phyloP scores from a whole-genome alignment of 2,329 filamentous ascomycete species.

The Phaeosphaeriaceae sp. region DNA sequence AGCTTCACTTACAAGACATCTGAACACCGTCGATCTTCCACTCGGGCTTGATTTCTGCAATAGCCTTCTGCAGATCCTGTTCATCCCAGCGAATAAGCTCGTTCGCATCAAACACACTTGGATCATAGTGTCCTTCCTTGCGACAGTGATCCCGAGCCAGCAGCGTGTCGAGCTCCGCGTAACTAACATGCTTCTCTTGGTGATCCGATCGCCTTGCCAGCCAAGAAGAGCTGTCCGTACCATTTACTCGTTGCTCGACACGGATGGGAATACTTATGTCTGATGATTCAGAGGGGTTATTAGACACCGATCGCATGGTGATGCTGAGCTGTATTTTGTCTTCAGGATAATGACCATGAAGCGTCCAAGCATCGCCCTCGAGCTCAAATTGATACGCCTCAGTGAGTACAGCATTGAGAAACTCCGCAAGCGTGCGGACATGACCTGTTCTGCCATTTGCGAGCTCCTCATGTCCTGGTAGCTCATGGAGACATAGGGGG shows the following conservation, averaged over 20 bases:
- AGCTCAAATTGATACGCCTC: constrained; percentile 27
- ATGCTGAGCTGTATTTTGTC: constrained; percentile 6
- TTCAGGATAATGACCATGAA: constrained; percentile 20
- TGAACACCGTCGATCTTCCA: constrained; percentile 41
- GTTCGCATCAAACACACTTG: constrained; percentile 60
- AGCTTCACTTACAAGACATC: constrained; percentile 44
- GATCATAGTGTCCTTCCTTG: constrained; percentile 67
- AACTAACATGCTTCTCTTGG: constrained; percentile 55
- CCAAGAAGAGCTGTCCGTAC: constrained; percentile 64
- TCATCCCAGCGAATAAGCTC: constrained; percentile 54
- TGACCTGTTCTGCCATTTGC: neutral
- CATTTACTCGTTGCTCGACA: constrained; percentile 27
- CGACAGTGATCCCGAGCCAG: constrained; percentile 67
- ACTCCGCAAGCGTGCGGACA: constrained; percentile 15
- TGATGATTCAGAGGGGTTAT: neutral
- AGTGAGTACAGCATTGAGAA: constrained; percentile 24
- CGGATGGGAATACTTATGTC: neutral
- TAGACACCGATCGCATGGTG: constrained; percentile 15
- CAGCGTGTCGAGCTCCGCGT: constrained; percentile 68
- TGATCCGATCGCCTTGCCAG: constrained; percentile 66
- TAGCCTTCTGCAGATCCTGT: constrained; percentile 35
- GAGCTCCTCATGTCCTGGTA: constrained; percentile 29
- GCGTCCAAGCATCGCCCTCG: constrained; percentile 17
- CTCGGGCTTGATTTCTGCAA: constrained; percentile 24
- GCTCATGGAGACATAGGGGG: constrained; percentile 18